Evolutionary conservation across 1,139 yeast genomes (phyloP), one percentile per base, ranked within the genome.

Genomic region (Zhuliangozyma blackwelliae): DNA sequence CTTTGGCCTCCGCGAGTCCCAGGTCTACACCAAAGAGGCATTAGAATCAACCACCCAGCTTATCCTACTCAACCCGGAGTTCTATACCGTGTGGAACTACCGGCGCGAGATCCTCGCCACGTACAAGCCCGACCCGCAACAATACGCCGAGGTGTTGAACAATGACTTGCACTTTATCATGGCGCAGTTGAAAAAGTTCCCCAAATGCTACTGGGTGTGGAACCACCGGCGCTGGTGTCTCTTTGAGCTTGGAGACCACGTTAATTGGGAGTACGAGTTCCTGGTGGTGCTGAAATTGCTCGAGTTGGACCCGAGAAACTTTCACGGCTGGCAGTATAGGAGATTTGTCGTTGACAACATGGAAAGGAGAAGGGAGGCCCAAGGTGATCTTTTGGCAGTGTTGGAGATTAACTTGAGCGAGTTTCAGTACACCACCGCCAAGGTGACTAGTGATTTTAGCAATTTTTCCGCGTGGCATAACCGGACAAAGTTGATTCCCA

Each of bases 391-490:
- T 1, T 28, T 40, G 4, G 40, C 59, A 37, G 23, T 52, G 35
- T 41, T 65, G 52, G 37, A 59, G 9, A 50, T 68, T 10, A 53
- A 59, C 39, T 40, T 61, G 31, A 54, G 63, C 5, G 98, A 94
- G 59, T 81, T 87, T 48, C 73, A 73, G 19, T 92, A 79, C 60
- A 88, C 97, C 3, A 84, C 92, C 0, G 57, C 67, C 38, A 85
- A 83, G 63, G 87, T 90, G 51, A 85, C 84, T 49, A 74, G 71
- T 40, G 86, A 92, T 59, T 87, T 90, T 39, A 86, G 96, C 35
- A 94, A 92, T 57, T 92, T 84, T 54, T 86, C 96, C 2, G 97
- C 98, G 10, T 90, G 97, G 96, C 97, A 92, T 59, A 87, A 88
- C 55, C 68, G 98, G 44, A 75, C 89, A 7, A 80, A 79, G 44